Percentiles rank a stretch among this genome's conserved stretches.
These are phyloP conservation scores for Cucurbita maxima DNA, from an alignment of 306 rosid genomes.

Conservation along the genomic window DNA sequence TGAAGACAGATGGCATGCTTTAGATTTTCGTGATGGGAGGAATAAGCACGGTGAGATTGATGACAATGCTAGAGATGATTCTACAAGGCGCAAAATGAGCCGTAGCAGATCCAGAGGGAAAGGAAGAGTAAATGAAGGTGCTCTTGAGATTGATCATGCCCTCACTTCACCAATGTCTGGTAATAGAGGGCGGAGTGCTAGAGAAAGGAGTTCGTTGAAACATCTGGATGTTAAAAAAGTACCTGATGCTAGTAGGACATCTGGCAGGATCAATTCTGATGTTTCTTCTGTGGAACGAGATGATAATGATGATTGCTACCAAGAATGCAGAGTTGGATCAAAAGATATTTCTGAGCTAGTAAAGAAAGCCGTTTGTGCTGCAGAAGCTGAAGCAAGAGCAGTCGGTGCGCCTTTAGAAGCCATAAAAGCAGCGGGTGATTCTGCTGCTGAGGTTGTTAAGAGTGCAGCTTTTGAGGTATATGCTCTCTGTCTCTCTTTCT, in stretches of 20 bases:
- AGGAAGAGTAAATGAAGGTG: conserved; percentile 63
- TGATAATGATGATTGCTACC: conserved; percentile 71
- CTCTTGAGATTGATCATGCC: conserved; percentile 46
- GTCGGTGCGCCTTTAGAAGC: conserved; percentile 94
- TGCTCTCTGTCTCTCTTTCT: not conserved
- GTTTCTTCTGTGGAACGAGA: conserved; percentile 45
- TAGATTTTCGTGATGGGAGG: conserved; percentile 58
- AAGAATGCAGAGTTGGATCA: conserved; percentile 63
- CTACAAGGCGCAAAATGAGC: conserved; percentile 56
- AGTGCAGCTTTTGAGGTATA: conserved; percentile 85
- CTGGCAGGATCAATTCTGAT: conserved; percentile 28
- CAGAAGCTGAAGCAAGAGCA: conserved; percentile 89
- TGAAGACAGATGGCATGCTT: conserved; percentile 52
- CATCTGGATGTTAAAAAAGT: conserved; percentile 39
- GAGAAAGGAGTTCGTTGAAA: conserved; percentile 47
- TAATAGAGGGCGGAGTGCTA: conserved; percentile 40
- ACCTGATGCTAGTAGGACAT: conserved; percentile 38
- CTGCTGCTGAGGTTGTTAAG: conserved; percentile 93
- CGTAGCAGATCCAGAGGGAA: conserved; percentile 68
- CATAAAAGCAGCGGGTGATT: conserved; percentile 85
- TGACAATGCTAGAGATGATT: conserved; percentile 63
- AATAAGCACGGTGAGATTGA: conserved; percentile 50
- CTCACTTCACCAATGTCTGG: conserved; percentile 69
- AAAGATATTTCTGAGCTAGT: conserved; percentile 64
- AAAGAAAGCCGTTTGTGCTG: conserved; percentile 73